Evolutionary conservation across 345 rosid species (phyloP).

Genomic region (Heritiera littoralis): DNA sequence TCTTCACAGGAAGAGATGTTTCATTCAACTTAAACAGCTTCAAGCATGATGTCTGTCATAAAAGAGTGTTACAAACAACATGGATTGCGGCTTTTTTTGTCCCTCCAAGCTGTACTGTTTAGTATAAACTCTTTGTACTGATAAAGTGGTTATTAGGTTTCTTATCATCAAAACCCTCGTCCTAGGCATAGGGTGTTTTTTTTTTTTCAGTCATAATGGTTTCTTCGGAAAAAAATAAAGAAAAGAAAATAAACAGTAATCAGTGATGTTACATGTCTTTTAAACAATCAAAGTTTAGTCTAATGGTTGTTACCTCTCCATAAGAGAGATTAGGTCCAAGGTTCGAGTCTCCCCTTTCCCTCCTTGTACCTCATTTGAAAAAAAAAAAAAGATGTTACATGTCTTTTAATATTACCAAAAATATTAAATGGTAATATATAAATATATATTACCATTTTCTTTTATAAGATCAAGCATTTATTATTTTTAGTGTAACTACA

Average conservation of each 20-base stretch:
- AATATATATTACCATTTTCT: too few relatives aligned
- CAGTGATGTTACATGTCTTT: too few relatives aligned
- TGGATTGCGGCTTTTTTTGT: not conserved
- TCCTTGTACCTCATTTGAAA: too few relatives aligned
- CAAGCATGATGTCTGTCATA: not conserved
- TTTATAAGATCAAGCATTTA: too few relatives aligned
- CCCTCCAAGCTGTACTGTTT: not conserved
- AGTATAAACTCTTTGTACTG: not conserved
- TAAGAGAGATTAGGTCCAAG: too few relatives aligned
- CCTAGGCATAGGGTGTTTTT: slow-evolving; percentile 1
- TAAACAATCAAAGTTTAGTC: too few relatives aligned
- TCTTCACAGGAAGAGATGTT: slow-evolving; percentile 3
- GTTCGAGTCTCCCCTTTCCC: too few relatives aligned
- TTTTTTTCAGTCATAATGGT: not conserved
- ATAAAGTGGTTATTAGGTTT: not conserved
- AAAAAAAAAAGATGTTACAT: too few relatives aligned
- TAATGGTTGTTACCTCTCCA: too few relatives aligned
- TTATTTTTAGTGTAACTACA: too few relatives aligned
- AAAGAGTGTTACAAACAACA: not conserved
- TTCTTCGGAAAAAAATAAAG: not conserved
- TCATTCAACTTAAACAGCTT: slow-evolving; percentile 5
- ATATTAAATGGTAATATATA: too few relatives aligned
- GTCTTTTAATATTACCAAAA: too few relatives aligned
- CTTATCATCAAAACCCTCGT: slow-evolving; percentile 8
- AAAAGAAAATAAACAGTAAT: not conserved